These are phyloP conservation scores for Fusarium duplospermum DNA, from an alignment of 2,329 filamentous ascomycete genomes.

Conservation along the genomic window DNA sequence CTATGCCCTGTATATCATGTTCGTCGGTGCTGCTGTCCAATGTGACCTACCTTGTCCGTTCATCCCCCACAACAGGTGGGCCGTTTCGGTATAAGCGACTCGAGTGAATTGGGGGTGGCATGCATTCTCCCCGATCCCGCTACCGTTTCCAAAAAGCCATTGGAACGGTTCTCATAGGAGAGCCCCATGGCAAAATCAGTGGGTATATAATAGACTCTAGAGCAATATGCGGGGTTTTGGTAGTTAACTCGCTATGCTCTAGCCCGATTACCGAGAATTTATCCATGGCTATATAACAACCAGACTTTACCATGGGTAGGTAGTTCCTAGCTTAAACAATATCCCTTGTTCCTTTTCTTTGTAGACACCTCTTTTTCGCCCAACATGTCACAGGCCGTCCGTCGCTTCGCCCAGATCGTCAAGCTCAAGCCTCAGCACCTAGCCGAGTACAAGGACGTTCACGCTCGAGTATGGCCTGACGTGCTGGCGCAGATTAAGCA, in stretches of 20 bases:
- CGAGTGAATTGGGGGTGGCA: not conserved
- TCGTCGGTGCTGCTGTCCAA: not conserved
- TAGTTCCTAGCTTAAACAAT: too few species aligned
- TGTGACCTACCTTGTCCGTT: not conserved
- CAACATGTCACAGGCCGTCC: conserved; percentile 53
- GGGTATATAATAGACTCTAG: not conserved
- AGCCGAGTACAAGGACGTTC: conserved; percentile 78
- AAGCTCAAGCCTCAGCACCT: conserved; percentile 75
- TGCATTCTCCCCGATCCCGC: conserved; percentile 5
- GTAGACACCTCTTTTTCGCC: not conserved
- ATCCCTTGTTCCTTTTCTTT: not conserved
- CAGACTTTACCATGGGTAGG: too few species aligned
- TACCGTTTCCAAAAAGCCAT: not conserved
- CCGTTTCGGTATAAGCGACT: not conserved
- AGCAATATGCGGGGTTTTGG: conserved; percentile 28
- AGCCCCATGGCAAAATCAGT: conserved; percentile 2
- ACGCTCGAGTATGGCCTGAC: conserved; percentile 81
- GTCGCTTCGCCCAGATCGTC: conserved; percentile 77
- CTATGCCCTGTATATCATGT: not conserved
- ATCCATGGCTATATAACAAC: conserved; percentile 14
- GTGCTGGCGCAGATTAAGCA: conserved; percentile 81
- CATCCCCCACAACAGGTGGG: conserved; percentile 26
- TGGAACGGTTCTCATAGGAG: not conserved
- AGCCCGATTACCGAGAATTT: conserved; percentile 32
- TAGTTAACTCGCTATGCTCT: conserved; percentile 28